These are phyloP conservation scores for Eucommia ulmoides DNA, from an alignment of 257 asterid genomes.

Conservation along the genomic window DNA sequence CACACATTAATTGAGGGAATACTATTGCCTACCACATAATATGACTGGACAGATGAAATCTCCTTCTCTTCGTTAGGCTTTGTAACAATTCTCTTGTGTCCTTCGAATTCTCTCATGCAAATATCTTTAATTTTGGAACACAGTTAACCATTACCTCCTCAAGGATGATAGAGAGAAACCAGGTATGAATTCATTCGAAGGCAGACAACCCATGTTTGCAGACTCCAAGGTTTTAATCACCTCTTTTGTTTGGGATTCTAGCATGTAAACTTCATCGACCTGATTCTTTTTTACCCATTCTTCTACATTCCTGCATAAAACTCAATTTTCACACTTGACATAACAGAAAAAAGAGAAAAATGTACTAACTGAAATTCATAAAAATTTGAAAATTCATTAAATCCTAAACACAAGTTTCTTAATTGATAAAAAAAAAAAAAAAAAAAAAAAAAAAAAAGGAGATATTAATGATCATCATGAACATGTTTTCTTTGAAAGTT, in stretches of 20 bases:
- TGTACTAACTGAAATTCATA: background rate
- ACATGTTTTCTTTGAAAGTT: too few relatives aligned
- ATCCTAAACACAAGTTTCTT: background rate
- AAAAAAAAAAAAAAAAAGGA: too few relatives aligned
- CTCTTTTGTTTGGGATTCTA: conserved; percentile 61
- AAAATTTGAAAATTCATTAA: background rate
- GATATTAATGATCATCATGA: too few relatives aligned
- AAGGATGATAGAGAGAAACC: conserved; percentile 57
- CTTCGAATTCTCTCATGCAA: background rate
- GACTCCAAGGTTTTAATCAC: conserved; percentile 37
- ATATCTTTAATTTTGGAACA: background rate
- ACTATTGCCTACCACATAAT: background rate
- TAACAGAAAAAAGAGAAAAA: too few relatives aligned
- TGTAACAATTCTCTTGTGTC: too few relatives aligned
- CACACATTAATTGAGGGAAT: background rate
- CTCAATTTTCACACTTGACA: conserved; percentile 11
- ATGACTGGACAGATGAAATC: background rate
- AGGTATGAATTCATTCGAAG: conserved; percentile 47
- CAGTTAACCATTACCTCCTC: conserved; percentile 25
- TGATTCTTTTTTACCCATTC: conserved; percentile 56
- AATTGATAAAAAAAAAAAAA: background rate
- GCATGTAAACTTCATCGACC: conserved; percentile 81
- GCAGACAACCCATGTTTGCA: conserved; percentile 41
- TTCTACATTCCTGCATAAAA: conserved; percentile 32
- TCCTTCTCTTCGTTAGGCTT: background rate